Evolutionary conservation across 2,329 filamentous ascomycete species (phyloP).

Genomic region (Fusarium sarcochroum): DNA sequence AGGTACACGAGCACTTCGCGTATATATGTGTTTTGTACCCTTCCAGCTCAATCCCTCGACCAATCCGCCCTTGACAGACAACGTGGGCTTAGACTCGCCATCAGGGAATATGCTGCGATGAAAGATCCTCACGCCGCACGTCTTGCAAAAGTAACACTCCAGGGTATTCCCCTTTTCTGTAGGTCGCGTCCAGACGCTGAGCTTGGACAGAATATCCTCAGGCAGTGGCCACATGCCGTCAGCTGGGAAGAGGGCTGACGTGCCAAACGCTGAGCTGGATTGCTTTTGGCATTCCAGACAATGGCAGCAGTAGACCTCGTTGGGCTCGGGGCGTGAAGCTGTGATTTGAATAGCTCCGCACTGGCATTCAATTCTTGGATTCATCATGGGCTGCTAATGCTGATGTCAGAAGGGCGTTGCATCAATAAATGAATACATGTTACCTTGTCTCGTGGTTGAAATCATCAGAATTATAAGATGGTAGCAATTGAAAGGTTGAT

Average conservation of each 20-base stretch:
- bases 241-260: conserved; percentile 60
- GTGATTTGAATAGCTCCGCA: conserved; percentile 57
- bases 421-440: background rate
- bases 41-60: conserved; percentile 59
- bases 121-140: conserved; percentile 63
- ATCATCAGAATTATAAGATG: background rate
- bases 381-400: conserved; percentile 24
- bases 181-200: conserved; percentile 56
- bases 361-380: conserved; percentile 54
- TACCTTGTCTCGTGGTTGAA: background rate
- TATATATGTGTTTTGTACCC: conserved; percentile 61
- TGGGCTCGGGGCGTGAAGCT: conserved; percentile 53
- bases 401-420: background rate
- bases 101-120: conserved; percentile 58
- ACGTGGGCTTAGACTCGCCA: conserved; percentile 53
- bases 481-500: background rate
- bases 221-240: conserved; percentile 58
- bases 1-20: conserved; percentile 59
- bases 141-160: conserved; percentile 60
- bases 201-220: conserved; percentile 49
- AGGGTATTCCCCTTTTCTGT: conserved; percentile 58
- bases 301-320: conserved; percentile 61
- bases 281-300: conserved; percentile 63
- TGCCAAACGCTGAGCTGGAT: conserved; percentile 62
- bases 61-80: conserved; percentile 64